Conservation (phyloP, 306 rosid genomes). For the Fragaria ananassa region DNA sequence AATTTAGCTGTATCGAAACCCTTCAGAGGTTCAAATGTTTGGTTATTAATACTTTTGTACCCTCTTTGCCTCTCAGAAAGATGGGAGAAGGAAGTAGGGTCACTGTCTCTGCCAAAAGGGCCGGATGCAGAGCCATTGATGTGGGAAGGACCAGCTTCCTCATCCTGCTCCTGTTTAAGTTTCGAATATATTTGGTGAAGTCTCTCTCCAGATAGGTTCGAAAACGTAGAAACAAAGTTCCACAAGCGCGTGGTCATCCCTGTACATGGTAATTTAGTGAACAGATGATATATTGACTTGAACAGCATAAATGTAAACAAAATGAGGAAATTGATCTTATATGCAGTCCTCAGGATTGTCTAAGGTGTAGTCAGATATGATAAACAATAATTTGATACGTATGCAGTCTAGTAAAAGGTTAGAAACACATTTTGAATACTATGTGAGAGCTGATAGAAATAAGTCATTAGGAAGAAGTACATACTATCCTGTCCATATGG, state of each 20-base stretch:
- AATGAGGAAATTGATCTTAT: background rate
- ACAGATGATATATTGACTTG: background rate
- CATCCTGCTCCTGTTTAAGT: conserved; percentile 77
- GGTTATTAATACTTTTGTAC: conserved; percentile 42
- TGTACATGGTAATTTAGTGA: conserved; percentile 29
- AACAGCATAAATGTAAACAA: background rate
- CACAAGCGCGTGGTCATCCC: conserved; percentile 95
- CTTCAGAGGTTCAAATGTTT: conserved; percentile 56
- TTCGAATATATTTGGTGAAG: conserved; percentile 88
- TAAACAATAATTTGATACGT: background rate
- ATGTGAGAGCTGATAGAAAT: background rate
- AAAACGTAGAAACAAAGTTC: conserved; percentile 95
- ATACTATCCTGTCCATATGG: conserved; percentile 87
- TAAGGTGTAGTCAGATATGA: background rate
- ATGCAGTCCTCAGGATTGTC: background rate
- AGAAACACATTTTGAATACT: background rate
- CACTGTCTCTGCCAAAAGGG: conserved; percentile 57
- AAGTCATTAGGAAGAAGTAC: conserved; percentile 30
- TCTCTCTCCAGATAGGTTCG: conserved; percentile 94
- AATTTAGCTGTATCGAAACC: conserved; percentile 55
- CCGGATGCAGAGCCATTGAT: conserved; percentile 56
- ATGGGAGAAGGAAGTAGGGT: conserved; percentile 40
- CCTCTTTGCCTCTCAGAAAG: conserved; percentile 61
- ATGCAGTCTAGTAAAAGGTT: background rate
- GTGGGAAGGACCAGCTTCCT: conserved; percentile 75